phyloP scores from a whole-genome alignment of 345 rosid species.

The sweet orange (Citrus sinensis) region DNA sequence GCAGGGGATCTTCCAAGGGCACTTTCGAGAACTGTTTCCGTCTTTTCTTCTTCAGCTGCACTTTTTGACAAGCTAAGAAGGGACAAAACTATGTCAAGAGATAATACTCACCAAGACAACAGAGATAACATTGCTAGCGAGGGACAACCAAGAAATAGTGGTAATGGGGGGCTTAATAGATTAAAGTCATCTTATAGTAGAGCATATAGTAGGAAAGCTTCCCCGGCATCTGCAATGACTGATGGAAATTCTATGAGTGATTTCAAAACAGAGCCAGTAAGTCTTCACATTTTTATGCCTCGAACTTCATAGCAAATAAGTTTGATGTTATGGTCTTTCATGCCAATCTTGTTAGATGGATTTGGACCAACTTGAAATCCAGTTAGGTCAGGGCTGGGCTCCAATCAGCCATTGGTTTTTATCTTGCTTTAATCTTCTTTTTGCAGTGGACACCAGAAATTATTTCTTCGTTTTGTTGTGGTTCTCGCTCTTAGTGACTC shows the following conservation, averaged over 20 bases:
- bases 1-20: slow-evolving; percentile 61
- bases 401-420: neutral
- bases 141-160: slow-evolving; percentile 34
- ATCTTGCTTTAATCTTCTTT: neutral
- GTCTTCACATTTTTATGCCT: slow-evolving; percentile 21
- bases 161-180: slow-evolving; percentile 44
- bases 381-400: neutral
- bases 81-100: slow-evolving; percentile 42
- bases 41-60: slow-evolving; percentile 98
- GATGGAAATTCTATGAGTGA: slow-evolving; percentile 25
- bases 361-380: neutral
- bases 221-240: slow-evolving; percentile 13
- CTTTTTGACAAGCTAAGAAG: slow-evolving; percentile 83
- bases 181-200: slow-evolving; percentile 55
- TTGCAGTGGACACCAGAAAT: neutral
- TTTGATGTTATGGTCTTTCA: neutral
- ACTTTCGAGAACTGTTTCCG: slow-evolving; percentile 91
- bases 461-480: neutral
- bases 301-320: neutral
- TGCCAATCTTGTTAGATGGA: neutral
- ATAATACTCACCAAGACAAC: slow-evolving; percentile 31
- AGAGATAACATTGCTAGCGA: slow-evolving; percentile 26
- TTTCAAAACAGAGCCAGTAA: slow-evolving; percentile 43
- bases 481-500: neutral
- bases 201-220: slow-evolving; percentile 29